These are phyloP conservation scores for Phytophthora crassamura DNA, from an alignment of 352 stramenopile genomes.

Conservation along the genomic window DNA sequence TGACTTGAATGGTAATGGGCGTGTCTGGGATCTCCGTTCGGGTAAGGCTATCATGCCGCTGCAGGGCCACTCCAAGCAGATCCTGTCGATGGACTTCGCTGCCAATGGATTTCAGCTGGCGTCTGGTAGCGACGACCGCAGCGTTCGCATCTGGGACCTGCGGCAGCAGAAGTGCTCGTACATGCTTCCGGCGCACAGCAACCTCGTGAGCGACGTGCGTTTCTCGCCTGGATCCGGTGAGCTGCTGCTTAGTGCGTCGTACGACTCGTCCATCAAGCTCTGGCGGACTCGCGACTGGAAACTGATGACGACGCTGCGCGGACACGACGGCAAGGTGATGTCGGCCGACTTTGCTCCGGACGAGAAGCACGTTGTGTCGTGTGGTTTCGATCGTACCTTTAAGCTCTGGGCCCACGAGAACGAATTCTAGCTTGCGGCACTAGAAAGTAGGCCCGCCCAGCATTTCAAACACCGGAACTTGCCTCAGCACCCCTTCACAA, in stretches of 20 bases:
- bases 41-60: constrained; percentile 92
- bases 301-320: constrained; percentile 87
- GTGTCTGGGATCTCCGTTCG: constrained; percentile 97
- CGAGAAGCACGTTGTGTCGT: constrained; percentile 90
- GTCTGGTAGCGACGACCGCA: constrained; percentile 96
- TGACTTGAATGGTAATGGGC: constrained; percentile 94
- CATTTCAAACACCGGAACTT: not conserved
- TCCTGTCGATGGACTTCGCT: constrained; percentile 94
- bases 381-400: constrained; percentile 92
- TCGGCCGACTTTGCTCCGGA: constrained; percentile 91
- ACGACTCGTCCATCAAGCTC: constrained; percentile 95
- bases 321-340: constrained; percentile 97
- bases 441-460: constrained; percentile 15
- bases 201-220: constrained; percentile 93
- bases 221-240: constrained; percentile 86
- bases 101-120: constrained; percentile 94
- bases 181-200: constrained; percentile 95
- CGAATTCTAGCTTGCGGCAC: constrained; percentile 72
- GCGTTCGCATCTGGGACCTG: constrained; percentile 97
- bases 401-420: constrained; percentile 93
- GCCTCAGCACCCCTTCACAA: constrained; percentile 9
- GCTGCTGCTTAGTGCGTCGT: constrained; percentile 92
- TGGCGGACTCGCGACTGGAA: constrained; percentile 96
- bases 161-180: constrained; percentile 91
- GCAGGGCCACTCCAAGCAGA: constrained; percentile 95